Base-by-base conservation (phyloP, 371 early-diverging fungal species). In the Rhizomucor miehei region DNA sequence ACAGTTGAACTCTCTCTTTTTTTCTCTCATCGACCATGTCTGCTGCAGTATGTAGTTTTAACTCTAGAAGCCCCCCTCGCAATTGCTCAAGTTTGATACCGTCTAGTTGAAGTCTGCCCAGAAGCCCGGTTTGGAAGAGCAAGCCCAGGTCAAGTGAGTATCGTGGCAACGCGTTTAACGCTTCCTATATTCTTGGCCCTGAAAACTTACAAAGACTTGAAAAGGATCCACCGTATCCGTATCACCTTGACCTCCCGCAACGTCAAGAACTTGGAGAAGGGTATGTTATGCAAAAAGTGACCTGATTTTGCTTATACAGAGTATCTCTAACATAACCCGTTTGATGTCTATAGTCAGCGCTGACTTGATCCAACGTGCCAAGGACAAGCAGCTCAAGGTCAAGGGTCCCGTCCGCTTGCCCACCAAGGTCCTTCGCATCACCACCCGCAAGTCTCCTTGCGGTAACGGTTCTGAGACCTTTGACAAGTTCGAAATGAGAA, bases 381-480 rank as follows among this genome's bases (percentile, higher is more conserved):
- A 95, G 91, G 96, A 97, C 81, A 95, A 97, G 92, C 82, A 93
- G 71, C 90, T 96, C 67, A 89, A 90, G 82, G 94, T 98, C 68
- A 95, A 95, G 88, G 96, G 98, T 53, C 98, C 98, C 81, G 96
- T 95, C 66, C 96, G 97, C 73, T 85, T 99, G 65, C 99, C 99
- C 69, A 99, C 98, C 89, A 97, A 97, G 92, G 84, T 88, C 66
- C 91, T 98, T 66, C 80, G 86, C 61, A 95, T 98, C 86, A 98
- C 99, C 85, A 99, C 99, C 84, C 91, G 99, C 73, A 99, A 98
- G 90, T 89, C 98, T 54, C 99, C 99, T 73, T 94, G 94, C 83
- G 99, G 99, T 92, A 94, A 99, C 82, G 99, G 99, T 90, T 95
- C 98, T 80, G 97, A 98, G 89, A 94, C 94, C 82, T 97, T 93